phyloP scores from a whole-genome alignment of 768 basidiomycete species.

The Hypholoma sublateritium region DNA sequence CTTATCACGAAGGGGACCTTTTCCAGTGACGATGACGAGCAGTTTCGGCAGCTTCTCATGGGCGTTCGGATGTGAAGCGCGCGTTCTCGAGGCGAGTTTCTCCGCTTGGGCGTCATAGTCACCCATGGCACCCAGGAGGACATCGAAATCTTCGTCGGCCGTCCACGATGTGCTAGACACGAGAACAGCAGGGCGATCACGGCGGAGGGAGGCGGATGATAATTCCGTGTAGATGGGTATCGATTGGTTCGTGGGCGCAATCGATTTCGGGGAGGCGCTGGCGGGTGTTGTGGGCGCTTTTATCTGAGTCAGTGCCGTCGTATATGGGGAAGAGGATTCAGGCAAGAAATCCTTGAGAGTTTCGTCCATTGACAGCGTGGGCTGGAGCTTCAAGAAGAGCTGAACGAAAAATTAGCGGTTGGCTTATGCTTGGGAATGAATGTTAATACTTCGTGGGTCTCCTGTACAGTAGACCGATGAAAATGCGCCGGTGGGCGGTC shows the following conservation, averaged over 20 bases:
- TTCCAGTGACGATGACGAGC: slow-evolving; percentile 86
- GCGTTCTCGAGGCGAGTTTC: slow-evolving; percentile 16
- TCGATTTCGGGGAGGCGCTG: slow-evolving; percentile 1
- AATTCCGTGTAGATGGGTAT: slow-evolving; percentile 33
- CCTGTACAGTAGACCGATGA: slow-evolving; percentile 63
- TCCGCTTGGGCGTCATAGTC: slow-evolving; percentile 65
- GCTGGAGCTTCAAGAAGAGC: slow-evolving; percentile 52
- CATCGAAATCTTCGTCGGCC: slow-evolving; percentile 90
- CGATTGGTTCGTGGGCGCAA: slow-evolving; percentile 20
- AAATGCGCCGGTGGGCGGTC: slow-evolving; percentile 92
- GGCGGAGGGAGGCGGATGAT: slow-evolving; percentile 47
- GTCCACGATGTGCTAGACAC: slow-evolving; percentile 98
- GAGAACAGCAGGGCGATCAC: slow-evolving; percentile 80
- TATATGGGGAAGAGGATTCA: slow-evolving; percentile 47
- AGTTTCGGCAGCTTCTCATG: slow-evolving; percentile 60
- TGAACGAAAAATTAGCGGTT: slow-evolving; percentile 18
- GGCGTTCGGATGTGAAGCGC: slow-evolving; percentile 13
- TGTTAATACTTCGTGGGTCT: slow-evolving; percentile 69
- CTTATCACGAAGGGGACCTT: slow-evolving; percentile 70
- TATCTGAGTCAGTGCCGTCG: slow-evolving; percentile 59
- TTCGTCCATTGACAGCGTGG: slow-evolving; percentile 30
- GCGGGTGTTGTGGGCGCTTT: slow-evolving; percentile 10
- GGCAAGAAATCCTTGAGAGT: slow-evolving; percentile 54
- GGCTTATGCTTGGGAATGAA: not conserved
- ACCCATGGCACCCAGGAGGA: slow-evolving; percentile 75